Evolutionary conservation across 208 protist species (phyloP).

Genomic region (Acanthamoeba lenticulata): DNA sequence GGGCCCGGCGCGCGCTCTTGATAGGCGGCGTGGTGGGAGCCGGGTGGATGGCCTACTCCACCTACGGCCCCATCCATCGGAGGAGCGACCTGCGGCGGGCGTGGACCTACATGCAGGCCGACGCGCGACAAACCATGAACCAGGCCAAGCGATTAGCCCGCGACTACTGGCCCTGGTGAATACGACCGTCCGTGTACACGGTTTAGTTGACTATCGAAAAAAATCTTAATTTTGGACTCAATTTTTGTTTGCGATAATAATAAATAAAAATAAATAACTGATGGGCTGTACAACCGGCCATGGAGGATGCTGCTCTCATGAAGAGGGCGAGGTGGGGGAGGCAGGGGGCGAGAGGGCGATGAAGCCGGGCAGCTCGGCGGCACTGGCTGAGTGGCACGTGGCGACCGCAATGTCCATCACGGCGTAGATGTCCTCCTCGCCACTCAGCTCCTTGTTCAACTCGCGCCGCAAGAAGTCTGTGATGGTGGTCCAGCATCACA

Average conservation of each 20-base stretch:
- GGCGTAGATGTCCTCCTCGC: conserved; percentile 27
- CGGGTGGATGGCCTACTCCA: background rate
- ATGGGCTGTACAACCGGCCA: too few relatives aligned
- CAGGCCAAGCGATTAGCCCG: background rate
- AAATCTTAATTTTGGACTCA: too few relatives aligned
- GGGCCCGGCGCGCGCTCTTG: background rate
- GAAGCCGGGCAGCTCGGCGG: conserved; percentile 8
- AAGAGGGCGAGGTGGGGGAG: background rate
- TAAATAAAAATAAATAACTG: background rate
- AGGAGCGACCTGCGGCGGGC: background rate
- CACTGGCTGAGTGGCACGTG: background rate
- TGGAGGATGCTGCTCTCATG: too few relatives aligned
- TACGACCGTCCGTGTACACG: too few relatives aligned
- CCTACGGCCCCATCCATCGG: background rate
- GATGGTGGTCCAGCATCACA: background rate
- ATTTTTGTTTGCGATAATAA: background rate
- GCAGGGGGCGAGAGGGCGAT: background rate
- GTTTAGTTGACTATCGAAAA: too few relatives aligned
- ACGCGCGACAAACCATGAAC: background rate
- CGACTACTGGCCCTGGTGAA: conserved; percentile 3
- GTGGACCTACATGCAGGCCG: background rate
- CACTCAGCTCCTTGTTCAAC: conserved; percentile 3
- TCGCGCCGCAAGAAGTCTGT: conserved; percentile 13
- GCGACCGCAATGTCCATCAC: background rate
- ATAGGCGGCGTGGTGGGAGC: background rate